Conservation (phyloP, 1,139 yeast genomes). For the Hemisphaericaspora lyxosophila region DNA sequence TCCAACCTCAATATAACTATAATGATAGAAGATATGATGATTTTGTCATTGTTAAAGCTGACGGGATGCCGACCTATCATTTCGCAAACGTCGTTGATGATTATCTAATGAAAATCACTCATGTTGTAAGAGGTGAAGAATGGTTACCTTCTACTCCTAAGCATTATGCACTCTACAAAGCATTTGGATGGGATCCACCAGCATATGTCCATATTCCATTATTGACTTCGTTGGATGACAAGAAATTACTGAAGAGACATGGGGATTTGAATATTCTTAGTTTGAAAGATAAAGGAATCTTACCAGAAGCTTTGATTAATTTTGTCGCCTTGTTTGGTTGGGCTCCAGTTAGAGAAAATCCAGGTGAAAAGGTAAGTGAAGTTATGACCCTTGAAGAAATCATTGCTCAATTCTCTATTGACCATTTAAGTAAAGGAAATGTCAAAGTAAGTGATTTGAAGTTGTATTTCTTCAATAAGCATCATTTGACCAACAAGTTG, state of each 20-base stretch:
- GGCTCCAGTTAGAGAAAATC: conserved; percentile 67
- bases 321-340: conserved; percentile 92
- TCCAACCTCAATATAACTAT: conserved; percentile 77
- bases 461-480: conserved; percentile 72
- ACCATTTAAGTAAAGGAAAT: conserved; percentile 84
- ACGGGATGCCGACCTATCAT: conserved; percentile 93
- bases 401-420: conserved; percentile 50
- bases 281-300: conserved; percentile 59
- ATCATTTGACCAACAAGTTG: conserved; percentile 46
- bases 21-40: conserved; percentile 82
- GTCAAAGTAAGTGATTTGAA: conserved; percentile 86
- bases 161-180: conserved; percentile 80
- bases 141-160: conserved; percentile 97
- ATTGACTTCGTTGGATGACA: conserved; percentile 70
- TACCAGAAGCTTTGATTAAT: conserved; percentile 85
- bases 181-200: conserved; percentile 88
- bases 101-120: conserved; percentile 87
- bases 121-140: conserved; percentile 95
- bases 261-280: conserved; percentile 75
- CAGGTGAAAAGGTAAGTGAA: conserved; percentile 58
- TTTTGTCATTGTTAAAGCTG: conserved; percentile 84
- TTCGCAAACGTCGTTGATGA: conserved; percentile 96
- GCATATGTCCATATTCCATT: conserved; percentile 85
- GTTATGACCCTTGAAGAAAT: conserved; percentile 57
- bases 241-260: conserved; percentile 81